Evolutionary conservation across 805 yeast species (phyloP).

Genomic region (Ogataea neopini): DNA sequence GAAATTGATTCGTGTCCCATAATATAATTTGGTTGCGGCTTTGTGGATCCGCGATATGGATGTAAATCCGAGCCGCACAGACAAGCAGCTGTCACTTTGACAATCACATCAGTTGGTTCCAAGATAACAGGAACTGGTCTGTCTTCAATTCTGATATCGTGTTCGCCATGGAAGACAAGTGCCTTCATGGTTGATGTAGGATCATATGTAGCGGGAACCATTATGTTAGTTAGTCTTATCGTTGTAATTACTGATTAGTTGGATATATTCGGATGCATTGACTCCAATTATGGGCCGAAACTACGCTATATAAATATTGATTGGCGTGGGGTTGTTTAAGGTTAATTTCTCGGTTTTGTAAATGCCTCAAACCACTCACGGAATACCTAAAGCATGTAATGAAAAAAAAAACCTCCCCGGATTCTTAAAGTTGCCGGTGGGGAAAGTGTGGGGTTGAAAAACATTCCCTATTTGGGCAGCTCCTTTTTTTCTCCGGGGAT

Average conservation of each 20-base stretch:
- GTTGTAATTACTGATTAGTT: too few species aligned
- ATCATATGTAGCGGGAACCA: slow-evolving; percentile 11
- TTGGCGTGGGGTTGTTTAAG: not conserved
- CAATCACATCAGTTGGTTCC: slow-evolving; percentile 43
- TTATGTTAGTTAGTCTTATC: not conserved
- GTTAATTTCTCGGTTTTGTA: not conserved
- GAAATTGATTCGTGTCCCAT: slow-evolving; percentile 44
- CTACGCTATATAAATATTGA: not conserved
- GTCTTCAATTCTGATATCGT: slow-evolving; percentile 39
- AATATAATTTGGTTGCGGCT: slow-evolving; percentile 47
- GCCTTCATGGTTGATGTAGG: slow-evolving; percentile 44
- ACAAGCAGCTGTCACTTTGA: slow-evolving; percentile 49
- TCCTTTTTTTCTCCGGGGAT: not conserved
- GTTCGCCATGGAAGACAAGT: slow-evolving; percentile 48
- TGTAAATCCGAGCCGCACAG: slow-evolving; percentile 59
- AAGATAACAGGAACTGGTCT: slow-evolving; percentile 42
- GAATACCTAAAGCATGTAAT: not conserved
- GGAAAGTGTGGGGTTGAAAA: slow-evolving; percentile 2
- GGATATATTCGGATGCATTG: too few species aligned
- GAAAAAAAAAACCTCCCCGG: not conserved
- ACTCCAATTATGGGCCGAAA: too few species aligned
- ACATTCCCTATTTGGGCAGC: not conserved
- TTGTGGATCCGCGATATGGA: slow-evolving; percentile 52
- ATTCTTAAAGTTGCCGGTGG: not conserved
- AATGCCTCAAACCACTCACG: not conserved